Evolutionary conservation across 257 asterid species (phyloP).

Genomic region (Lavandula angustifolia): DNA sequence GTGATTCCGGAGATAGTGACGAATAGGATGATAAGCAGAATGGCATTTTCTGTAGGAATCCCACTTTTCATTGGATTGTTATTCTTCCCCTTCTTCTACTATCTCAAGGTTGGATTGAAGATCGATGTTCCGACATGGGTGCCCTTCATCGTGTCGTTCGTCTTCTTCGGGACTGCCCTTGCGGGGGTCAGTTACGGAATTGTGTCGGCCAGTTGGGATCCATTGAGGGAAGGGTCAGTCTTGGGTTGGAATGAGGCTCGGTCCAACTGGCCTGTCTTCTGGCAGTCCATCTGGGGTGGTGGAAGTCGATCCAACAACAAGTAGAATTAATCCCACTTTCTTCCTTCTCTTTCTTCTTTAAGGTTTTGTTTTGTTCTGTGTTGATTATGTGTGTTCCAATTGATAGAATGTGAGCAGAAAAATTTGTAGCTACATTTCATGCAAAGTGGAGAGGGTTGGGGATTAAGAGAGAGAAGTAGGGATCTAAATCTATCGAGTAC

Average conservation of each 20-base stretch:
- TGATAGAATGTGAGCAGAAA: background rate
- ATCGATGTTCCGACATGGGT: conserved; percentile 92
- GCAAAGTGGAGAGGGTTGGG: no score
- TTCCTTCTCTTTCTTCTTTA: background rate
- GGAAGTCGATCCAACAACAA: conserved; percentile 40
- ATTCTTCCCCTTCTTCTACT: conserved; percentile 92
- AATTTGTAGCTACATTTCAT: no score
- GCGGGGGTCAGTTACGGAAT: conserved; percentile 89
- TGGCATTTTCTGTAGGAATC: conserved; percentile 78
- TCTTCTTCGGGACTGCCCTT: conserved; percentile 86
- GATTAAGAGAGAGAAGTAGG: no score
- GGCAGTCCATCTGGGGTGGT: conserved; percentile 71
- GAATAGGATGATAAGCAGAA: conserved; percentile 85
- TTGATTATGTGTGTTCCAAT: conserved; percentile 4
- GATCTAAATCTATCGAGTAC: no score
- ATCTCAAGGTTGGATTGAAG: conserved; percentile 79
- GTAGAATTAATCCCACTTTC: conserved; percentile 21
- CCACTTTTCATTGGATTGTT: conserved; percentile 74
- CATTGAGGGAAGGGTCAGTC: conserved; percentile 81
- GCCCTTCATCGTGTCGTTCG: conserved; percentile 81
- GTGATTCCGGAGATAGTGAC: conserved; percentile 95
- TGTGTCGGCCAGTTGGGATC: conserved; percentile 99
- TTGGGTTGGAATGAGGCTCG: conserved; percentile 94
- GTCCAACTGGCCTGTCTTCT: conserved; percentile 96
- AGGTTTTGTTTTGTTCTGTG: conserved; percentile 20